These are phyloP conservation scores for Podila epicladia DNA, from an alignment of 192 early-diverging fungal genomes.

Conservation along the genomic window DNA sequence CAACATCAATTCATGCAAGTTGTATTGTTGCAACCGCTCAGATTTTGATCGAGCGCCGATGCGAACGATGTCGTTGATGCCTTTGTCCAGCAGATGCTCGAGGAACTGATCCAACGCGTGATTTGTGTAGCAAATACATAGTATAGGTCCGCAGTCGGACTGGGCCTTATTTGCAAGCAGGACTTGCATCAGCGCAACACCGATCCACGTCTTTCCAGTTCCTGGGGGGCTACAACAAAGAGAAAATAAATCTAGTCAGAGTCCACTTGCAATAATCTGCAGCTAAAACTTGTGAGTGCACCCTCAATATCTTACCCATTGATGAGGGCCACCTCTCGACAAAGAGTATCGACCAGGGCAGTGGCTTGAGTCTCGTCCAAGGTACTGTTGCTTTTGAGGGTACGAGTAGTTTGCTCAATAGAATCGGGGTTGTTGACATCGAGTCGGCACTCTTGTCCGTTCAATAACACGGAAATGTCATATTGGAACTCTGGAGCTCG, in stretches of 20 bases:
- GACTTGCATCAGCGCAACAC: constrained; percentile 58
- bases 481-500: constrained; percentile 41
- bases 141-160: constrained; percentile 51
- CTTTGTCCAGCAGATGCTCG: constrained; percentile 58
- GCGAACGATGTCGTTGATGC: constrained; percentile 54
- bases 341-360: constrained; percentile 58
- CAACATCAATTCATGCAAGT: constrained; percentile 16
- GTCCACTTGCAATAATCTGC: constrained; percentile 12
- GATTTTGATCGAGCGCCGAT: constrained; percentile 55
- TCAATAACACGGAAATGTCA: constrained; percentile 38
- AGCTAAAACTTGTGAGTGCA: not conserved
- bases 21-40: constrained; percentile 29
- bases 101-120: constrained; percentile 72
- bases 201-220: constrained; percentile 62
- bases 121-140: constrained; percentile 67
- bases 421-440: constrained; percentile 11
- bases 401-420: not conserved
- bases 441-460: not conserved
- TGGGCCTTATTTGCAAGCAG: constrained; percentile 37
- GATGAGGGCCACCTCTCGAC: constrained; percentile 61
- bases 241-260: not conserved
- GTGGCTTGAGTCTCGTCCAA: constrained; percentile 62
- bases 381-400: constrained; percentile 10
- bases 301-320: constrained; percentile 52
- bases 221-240: constrained; percentile 54